Evolutionary conservation across 495 filamentous ascomycete species (phyloP), one percentile per base, ranked within the genome.

Genomic region (Talaromyces nanjingensis): DNA sequence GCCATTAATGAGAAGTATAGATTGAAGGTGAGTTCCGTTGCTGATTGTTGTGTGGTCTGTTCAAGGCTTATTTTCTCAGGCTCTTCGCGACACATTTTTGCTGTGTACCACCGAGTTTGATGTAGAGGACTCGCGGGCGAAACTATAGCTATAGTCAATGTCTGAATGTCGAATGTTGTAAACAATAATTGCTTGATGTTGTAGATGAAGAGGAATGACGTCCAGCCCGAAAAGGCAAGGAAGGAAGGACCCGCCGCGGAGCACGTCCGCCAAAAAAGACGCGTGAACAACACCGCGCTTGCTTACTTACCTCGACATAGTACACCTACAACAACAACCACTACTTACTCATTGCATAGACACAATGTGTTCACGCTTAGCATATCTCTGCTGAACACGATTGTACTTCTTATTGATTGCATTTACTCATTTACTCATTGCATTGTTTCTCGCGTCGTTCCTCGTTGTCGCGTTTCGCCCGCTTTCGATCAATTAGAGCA

Each of bases 11-110:
- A 78, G 66, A 75, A 73, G 69, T 78, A 80, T 69, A 70, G 86
- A 54, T 69, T 87, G 49, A 75, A 75, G 65, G 79, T 81, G 61
- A 70, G 74, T 68, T 53, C 1, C 45, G 9, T 14, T 56, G 22
- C 53, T 27, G 22, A 6, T 29, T 27, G 27, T 29, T 24, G 52
- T 14, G 11, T 27, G 53, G 14, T 29, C 53, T 56, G 22, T 54
- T 16, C 22, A 6, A 56, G 22, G 42, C 5, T 31, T 55, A 49
- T 55, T 60, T 55, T 1, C n/a, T 53, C 34, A 76, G 74, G 74
- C 74, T 8, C 75, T 89, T 64, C 80, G 77, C 64, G 86, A 89
- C 77, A 89, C 86, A 14, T 87, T 82, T 66, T 82, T 88, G 65
- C 70, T 88, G 47, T 87, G 83, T 65, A 86, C 82, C 42, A 84